Conservation (phyloP, 2,329 filamentous ascomycete species). For the Xylaria polymorpha region DNA sequence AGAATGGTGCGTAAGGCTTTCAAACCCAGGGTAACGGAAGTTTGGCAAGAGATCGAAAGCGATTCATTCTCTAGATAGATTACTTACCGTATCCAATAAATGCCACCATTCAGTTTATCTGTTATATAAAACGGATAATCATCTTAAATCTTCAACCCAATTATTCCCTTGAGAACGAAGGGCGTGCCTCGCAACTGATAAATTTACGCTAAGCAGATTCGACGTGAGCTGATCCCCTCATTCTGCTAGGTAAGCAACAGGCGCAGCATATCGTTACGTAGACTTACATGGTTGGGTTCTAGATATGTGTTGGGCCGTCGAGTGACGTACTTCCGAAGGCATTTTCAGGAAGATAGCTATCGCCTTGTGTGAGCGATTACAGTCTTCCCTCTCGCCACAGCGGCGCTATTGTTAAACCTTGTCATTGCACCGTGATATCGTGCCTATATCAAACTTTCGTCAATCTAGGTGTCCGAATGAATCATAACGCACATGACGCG, state of each 20-base stretch:
- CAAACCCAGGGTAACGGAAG: conserved; percentile 46
- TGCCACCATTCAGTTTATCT: conserved; percentile 26
- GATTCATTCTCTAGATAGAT: conserved; percentile 40
- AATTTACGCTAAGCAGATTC: neutral
- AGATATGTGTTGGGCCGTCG: neutral
- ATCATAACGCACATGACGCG: too few relatives aligned
- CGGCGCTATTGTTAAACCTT: neutral
- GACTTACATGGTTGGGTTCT: neutral
- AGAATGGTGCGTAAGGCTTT: conserved; percentile 41
- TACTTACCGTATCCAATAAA: conserved; percentile 41
- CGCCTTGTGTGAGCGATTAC: neutral
- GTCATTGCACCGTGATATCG: neutral
- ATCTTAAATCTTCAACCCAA: neutral
- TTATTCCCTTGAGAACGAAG: neutral
- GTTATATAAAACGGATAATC: neutral
- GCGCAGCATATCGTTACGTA: neutral
- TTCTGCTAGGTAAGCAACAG: neutral
- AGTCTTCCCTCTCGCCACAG: neutral
- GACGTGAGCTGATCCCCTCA: neutral
- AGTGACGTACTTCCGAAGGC: neutral
- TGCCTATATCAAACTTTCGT: neutral
- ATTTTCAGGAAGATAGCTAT: neutral
- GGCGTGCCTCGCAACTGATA: neutral
- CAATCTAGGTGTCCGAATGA: neutral
- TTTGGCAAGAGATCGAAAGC: conserved; percentile 44